Conservation (phyloP, 306 rosid species). For the Betula pendula region DNA sequence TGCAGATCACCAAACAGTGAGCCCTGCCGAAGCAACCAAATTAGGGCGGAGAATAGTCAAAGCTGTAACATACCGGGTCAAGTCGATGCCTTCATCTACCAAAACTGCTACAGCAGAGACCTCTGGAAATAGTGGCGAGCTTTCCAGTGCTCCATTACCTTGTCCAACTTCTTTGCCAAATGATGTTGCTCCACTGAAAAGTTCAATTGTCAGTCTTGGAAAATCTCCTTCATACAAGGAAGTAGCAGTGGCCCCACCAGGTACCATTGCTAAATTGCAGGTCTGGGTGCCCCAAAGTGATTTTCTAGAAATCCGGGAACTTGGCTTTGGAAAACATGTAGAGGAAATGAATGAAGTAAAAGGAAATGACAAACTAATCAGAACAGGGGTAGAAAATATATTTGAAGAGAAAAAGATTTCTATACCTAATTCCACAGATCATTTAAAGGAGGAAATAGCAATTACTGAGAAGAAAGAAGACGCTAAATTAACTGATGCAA, state of each 20-base stretch:
- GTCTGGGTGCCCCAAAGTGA: conserved; percentile 56
- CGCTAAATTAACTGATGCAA: conserved; percentile 28
- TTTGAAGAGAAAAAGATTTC: conserved; percentile 41
- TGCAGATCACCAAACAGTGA: conserved; percentile 57
- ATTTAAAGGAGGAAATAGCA: conserved; percentile 43
- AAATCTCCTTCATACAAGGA: conserved; percentile 98
- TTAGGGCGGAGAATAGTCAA: conserved; percentile 78
- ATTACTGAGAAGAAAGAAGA: conserved; percentile 53
- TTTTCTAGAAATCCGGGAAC: conserved; percentile 39
- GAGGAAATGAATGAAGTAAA: conserved; percentile 47
- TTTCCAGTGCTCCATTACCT: conserved; percentile 43
- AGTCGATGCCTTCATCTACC: conserved; percentile 61
- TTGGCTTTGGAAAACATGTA: conserved; percentile 32
- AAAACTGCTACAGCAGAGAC: conserved; percentile 44
- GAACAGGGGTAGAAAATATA: conserved; percentile 34
- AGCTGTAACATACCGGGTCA: conserved; percentile 83
- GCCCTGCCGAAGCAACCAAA: conserved; percentile 69
- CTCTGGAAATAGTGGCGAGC: conserved; percentile 41
- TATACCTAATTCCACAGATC: conserved; percentile 37
- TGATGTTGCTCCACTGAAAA: conserved; percentile 57
- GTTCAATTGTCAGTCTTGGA: conserved; percentile 68
- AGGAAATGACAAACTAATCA: conserved; percentile 38
- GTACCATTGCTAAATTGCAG: conserved; percentile 73
- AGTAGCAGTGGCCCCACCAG: conserved; percentile 99
- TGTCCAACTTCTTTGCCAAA: conserved; percentile 38